Evolutionary conservation across 305 asterid species (phyloP).

Genomic region (Solanum aculeatissimum): DNA sequence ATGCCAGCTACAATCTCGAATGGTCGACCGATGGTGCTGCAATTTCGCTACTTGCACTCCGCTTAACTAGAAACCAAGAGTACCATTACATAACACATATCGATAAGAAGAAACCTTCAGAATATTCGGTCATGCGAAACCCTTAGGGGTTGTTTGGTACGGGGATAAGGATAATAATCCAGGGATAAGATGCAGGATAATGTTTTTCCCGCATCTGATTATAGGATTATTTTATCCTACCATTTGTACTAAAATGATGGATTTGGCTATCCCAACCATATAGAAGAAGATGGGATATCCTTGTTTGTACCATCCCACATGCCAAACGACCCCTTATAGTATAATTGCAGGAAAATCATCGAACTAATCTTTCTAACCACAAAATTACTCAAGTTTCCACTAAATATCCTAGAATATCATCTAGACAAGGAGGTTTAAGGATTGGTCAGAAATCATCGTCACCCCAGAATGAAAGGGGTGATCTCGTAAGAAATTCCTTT

Average conservation of each 20-base stretch:
- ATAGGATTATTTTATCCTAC: neutral
- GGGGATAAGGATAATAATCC: neutral
- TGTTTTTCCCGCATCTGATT: neutral
- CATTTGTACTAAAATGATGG: neutral
- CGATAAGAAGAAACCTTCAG: neutral
- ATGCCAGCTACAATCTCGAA: slow-evolving; percentile 91
- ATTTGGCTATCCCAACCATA: neutral
- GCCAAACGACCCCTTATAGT: neutral
- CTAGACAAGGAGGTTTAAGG: neutral
- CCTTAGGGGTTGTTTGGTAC: neutral
- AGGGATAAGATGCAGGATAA: neutral
- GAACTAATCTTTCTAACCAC: neutral
- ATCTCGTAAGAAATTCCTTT: neutral
- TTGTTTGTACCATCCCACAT: neutral
- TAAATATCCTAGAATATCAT: neutral
- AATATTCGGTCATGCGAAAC: neutral
- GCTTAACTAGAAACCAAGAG: slow-evolving; percentile 33
- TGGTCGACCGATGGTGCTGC: slow-evolving; percentile 54
- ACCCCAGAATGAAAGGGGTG: neutral
- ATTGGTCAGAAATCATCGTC: neutral
- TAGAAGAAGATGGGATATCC: neutral
- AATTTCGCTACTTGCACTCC: slow-evolving; percentile 62
- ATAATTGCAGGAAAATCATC: neutral
- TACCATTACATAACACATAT: neutral
- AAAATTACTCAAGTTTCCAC: neutral